Conservation (phyloP, 257 asterid genomes). For the Capsicum chinense region DNA sequence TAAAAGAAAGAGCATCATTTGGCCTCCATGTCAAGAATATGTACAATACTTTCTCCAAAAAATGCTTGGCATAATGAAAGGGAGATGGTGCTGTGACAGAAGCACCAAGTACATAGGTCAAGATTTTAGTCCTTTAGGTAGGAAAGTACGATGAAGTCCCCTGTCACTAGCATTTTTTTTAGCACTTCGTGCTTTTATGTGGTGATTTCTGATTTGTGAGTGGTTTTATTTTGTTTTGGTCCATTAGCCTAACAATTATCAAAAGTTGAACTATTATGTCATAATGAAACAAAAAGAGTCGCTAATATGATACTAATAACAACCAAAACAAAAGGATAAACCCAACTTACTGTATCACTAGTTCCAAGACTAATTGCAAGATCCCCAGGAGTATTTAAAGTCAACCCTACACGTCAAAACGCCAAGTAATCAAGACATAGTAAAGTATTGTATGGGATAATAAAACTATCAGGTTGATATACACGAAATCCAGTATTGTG, state of each 20-base stretch:
- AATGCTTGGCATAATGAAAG: not conserved
- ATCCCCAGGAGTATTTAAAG: slow-evolving; percentile 89
- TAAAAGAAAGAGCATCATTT: not conserved
- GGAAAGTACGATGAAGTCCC: not conserved
- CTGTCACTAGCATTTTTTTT: not conserved
- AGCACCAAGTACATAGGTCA: not conserved
- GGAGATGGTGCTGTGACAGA: not conserved
- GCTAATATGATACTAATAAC: not conserved
- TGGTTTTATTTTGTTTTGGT: not conserved
- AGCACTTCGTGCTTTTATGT: not conserved
- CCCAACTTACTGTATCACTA: slow-evolving; percentile 80
- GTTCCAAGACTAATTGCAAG: slow-evolving; percentile 95
- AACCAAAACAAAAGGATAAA: slow-evolving; percentile 2
- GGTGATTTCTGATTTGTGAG: not conserved
- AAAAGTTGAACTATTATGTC: not conserved
- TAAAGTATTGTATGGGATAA: not conserved
- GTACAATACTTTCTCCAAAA: not conserved
- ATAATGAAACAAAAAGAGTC: not conserved
- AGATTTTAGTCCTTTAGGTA: not conserved
- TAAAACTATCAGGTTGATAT: not conserved
- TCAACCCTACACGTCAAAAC: slow-evolving; percentile 55
- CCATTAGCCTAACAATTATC: not conserved
- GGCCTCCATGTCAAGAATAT: not conserved
- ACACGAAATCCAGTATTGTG: not conserved
- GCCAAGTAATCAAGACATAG: not conserved